These are phyloP conservation scores for Scheffersomyces cryptocercus DNA, from an alignment of 1,139 yeast species.

Conservation along the genomic window DNA sequence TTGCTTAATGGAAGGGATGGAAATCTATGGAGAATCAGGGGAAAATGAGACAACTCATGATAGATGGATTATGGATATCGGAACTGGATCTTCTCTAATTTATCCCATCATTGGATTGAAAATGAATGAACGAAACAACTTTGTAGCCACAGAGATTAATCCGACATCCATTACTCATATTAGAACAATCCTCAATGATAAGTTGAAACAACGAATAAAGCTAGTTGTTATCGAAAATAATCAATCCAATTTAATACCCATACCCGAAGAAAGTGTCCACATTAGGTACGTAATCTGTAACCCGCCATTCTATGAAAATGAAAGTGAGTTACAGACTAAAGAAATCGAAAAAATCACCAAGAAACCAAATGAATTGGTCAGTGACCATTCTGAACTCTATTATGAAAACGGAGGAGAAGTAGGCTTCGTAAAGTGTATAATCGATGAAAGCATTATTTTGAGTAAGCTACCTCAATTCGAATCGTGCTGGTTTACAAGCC, in stretches of 20 bases:
- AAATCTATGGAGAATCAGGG: slow-evolving; percentile 4
- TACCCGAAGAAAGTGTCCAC: neutral
- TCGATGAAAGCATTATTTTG: slow-evolving; percentile 13
- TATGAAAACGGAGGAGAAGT: slow-evolving; percentile 19
- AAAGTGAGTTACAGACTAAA: slow-evolving; percentile 10
- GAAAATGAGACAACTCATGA: neutral
- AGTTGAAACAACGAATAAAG: neutral
- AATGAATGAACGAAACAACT: slow-evolving; percentile 6
- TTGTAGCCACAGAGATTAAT: slow-evolving; percentile 20
- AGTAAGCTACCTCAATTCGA: slow-evolving; percentile 6
- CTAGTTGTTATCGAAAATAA: neutral
- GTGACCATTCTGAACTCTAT: slow-evolving; percentile 14
- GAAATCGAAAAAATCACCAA: slow-evolving; percentile 8
- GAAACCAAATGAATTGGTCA: slow-evolving; percentile 11
- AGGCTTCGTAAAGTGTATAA: slow-evolving; percentile 13
- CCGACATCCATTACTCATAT: slow-evolving; percentile 8
- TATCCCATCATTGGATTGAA: slow-evolving; percentile 16
- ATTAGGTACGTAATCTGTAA: slow-evolving; percentile 20
- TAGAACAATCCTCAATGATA: neutral
- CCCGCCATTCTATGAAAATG: slow-evolving; percentile 21
- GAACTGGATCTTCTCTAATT: slow-evolving; percentile 23
- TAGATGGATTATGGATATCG: slow-evolving; percentile 19
- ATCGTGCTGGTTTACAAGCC: slow-evolving; percentile 20
- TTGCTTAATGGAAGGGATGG: slow-evolving; percentile 10
- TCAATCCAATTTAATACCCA: neutral